Conservation (phyloP, 768 basidiomycete species). For the Chalciporus piperatus region DNA sequence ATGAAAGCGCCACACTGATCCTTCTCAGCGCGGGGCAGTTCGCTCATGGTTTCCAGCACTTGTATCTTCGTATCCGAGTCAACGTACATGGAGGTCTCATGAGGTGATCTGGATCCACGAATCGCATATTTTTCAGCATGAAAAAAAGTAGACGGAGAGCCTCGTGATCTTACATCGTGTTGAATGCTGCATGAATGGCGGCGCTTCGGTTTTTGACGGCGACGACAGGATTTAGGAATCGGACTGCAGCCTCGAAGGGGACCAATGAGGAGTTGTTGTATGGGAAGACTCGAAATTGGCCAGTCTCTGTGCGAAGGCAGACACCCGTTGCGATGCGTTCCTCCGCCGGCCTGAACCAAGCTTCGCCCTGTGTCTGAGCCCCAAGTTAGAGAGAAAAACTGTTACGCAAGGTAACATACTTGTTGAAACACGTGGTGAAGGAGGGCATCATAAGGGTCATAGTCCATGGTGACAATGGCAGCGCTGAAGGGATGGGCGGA, state of each 20-base stretch:
- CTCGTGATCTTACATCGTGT: conserved; percentile 51
- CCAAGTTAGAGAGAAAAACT: conserved; percentile 3
- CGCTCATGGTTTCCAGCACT: conserved; percentile 66
- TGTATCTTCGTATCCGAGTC: conserved; percentile 84
- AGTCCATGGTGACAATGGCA: conserved; percentile 51
- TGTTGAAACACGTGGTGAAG: conserved; percentile 78
- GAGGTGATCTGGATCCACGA: conserved; percentile 41
- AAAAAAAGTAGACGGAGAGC: not conserved
- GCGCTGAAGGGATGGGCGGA: not conserved
- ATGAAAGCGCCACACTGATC: conserved; percentile 90
- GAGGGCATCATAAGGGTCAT: conserved; percentile 77
- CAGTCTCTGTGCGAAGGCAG: conserved; percentile 65
- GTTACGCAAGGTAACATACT: conserved; percentile 36
- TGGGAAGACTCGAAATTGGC: conserved; percentile 76
- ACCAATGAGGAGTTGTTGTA: conserved; percentile 73
- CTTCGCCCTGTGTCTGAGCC: conserved; percentile 71
- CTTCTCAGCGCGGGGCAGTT: conserved; percentile 77
- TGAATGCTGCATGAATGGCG: conserved; percentile 76
- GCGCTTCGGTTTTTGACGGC: conserved; percentile 79
- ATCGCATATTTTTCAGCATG: not conserved
- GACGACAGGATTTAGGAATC: conserved; percentile 74
- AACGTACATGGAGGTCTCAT: conserved; percentile 60
- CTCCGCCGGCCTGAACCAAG: conserved; percentile 82
- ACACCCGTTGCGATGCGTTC: conserved; percentile 77
- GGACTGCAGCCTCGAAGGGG: conserved; percentile 77